These are phyloP conservation scores for Arxiozyma bovina DNA, from an alignment of 1,139 yeast species.

Conservation along the genomic window DNA sequence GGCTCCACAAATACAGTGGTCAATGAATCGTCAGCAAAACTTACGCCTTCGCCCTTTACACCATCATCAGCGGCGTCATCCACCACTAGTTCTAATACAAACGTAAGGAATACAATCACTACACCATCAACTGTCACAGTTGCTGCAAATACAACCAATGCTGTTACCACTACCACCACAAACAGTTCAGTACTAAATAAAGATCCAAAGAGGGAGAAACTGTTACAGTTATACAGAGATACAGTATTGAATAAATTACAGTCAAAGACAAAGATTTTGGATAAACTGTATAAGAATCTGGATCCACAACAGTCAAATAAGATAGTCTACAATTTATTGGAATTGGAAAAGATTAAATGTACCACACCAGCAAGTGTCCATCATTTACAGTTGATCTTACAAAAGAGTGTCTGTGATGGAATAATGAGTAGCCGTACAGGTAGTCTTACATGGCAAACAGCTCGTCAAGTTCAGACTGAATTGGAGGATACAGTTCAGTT, in stretches of 20 bases:
- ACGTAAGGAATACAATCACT: background rate
- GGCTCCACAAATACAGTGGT: background rate
- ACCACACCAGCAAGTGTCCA: constrained; percentile 27
- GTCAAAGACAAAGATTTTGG: constrained; percentile 20
- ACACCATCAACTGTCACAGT: background rate
- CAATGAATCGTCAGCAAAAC: background rate
- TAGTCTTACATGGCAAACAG: constrained; percentile 19
- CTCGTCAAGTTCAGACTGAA: constrained; percentile 25
- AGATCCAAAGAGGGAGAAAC: constrained; percentile 27
- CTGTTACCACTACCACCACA: background rate
- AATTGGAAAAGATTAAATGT: constrained; percentile 20
- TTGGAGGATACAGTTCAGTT: constrained; percentile 30
- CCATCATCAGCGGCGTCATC: background rate
- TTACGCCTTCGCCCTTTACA: background rate
- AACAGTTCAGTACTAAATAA: constrained; percentile 3
- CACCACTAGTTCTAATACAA: constrained; percentile 2
- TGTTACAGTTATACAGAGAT: constrained; percentile 26
- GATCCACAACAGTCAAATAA: constrained; percentile 5
- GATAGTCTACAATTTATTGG: constrained; percentile 17
- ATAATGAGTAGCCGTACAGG: constrained; percentile 22
- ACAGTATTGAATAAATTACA: constrained; percentile 28
- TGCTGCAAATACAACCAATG: background rate
- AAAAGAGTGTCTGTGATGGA: constrained; percentile 26
- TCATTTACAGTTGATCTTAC: constrained; percentile 26
- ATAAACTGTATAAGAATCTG: constrained; percentile 15